A percentile compares a stretch with the other conserved stretches of the same genome.
phyloP scores from a whole-genome alignment of 1,139 yeast genomes.

The Debaryomyces fabryi region DNA sequence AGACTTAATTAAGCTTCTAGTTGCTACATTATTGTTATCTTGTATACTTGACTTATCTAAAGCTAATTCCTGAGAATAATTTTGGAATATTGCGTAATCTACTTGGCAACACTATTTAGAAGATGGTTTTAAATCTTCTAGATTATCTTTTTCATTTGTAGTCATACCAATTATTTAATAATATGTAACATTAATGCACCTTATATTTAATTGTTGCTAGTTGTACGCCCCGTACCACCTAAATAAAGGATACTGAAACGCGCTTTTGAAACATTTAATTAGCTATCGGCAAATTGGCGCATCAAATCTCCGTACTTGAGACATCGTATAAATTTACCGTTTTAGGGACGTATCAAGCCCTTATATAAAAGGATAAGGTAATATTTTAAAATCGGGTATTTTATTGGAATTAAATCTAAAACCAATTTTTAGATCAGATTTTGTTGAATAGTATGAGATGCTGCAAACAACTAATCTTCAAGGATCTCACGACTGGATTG shows the following conservation, averaged over 20 bases:
- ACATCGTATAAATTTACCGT: background rate
- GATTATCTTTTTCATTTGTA: background rate
- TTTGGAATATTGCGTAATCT: background rate
- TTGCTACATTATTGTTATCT: background rate
- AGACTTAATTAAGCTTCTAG: constrained; percentile 6
- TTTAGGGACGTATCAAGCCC: background rate
- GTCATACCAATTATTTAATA: constrained; percentile 2
- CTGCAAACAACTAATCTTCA: background rate
- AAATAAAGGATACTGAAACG: background rate
- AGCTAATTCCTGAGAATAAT: background rate
- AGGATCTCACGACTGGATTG: constrained; percentile 35
- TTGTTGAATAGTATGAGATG: background rate
- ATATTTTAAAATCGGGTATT: background rate
- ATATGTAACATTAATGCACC: background rate
- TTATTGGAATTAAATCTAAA: background rate
- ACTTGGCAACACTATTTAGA: background rate
- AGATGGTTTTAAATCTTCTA: background rate
- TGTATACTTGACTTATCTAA: background rate
- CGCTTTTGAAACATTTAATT: background rate
- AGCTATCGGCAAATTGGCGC: constrained; percentile 1
- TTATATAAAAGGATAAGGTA: background rate
- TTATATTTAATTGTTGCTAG: background rate
- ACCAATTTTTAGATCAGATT: background rate
- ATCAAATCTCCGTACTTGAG: background rate
- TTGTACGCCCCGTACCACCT: background rate